Evolutionary conservation across 2,329 filamentous ascomycete genomes (phyloP), one percentile per base, ranked within the genome.

Genomic region (Scedosporium apiospermum): DNA sequence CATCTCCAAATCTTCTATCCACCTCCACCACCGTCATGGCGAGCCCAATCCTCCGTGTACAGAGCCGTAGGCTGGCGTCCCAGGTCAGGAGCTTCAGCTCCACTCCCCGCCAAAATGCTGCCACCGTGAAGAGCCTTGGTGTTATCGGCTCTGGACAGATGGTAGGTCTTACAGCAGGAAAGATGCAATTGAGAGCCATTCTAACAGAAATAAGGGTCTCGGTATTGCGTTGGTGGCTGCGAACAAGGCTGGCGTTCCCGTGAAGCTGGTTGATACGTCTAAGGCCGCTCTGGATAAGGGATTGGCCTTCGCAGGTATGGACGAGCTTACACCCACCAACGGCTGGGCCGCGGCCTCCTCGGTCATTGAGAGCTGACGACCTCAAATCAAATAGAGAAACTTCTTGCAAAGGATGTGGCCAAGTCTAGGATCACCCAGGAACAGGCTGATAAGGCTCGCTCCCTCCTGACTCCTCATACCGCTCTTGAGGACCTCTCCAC

Each of bases 131-230:
- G 78, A 88, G 85, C 67, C 78, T 99, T 51, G 95, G 93, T 71
- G 93, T 99, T 59, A 82, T 99, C 71, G 95, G 95, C 67, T 93
- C 93, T 61, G 95, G 95, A 30, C 95, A 98, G 75, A 97, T 98
- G 93, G 93, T 96, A 76, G 71, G 81, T 73, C 65, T 12, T 57
- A 55, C 16, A n/a, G 6, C 18, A 18, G 57, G 10, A 12, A 59
- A 53, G 41, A 14, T 42, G 26, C 16, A 3, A n/a, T 38, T 59
- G 57, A 42, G 14, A 55, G 12, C 26, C n/a, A 12, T 10, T 55
- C 67, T 69, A 49, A 72, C 71, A 38, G 16, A 53, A 42, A 14
- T 53, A 69, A 98, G 93, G 95, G 95, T 64, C 80, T 99, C 55
- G 95, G 95, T 64, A 99, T 99, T 74, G 95, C 95, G 60, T 85